Evolutionary conservation across 169 alveolate genomes (phyloP).

Genomic region (Prorocentrum cordatum): DNA sequence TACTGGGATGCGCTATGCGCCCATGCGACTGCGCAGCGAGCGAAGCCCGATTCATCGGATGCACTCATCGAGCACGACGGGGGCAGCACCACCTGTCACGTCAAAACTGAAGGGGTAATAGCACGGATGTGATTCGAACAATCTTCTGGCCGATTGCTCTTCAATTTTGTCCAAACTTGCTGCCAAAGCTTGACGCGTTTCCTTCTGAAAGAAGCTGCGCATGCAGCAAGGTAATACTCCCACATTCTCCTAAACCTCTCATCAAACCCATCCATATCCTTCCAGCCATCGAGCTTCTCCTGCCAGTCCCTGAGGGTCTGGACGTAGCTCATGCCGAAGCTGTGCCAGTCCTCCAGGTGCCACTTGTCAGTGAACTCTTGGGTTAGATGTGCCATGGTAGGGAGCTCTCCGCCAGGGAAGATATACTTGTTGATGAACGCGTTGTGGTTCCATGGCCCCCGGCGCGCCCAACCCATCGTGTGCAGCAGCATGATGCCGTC

Average conservation of each 20-base stretch:
- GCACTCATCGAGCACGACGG: no score
- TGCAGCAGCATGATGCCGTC: conserved; percentile 28
- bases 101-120: no score
- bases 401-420: conserved; percentile 33
- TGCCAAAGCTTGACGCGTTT: conserved; percentile 36
- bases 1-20: no score
- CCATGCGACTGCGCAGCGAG: no score
- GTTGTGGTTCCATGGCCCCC: conserved; percentile 39
- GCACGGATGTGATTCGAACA: no score
- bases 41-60: no score
- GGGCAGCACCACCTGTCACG: no score
- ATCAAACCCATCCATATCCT: conserved; percentile 33
- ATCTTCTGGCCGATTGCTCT: no score
- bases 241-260: conserved; percentile 27
- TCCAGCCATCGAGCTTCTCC: conserved; percentile 8
- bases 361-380: conserved; percentile 38
- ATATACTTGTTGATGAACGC: conserved; percentile 24
- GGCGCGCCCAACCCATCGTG: conserved; percentile 42
- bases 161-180: conserved; percentile 20
- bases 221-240: conserved; percentile 10
- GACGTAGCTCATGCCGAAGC: conserved; percentile 29
- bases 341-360: conserved; percentile 47
- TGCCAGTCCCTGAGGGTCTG: conserved; percentile 24
- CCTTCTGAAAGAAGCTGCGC: conserved; percentile 29
- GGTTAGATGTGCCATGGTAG: conserved; percentile 43